Base-by-base conservation (phyloP, 805 yeast genomes). In the Saccharomyces mikatae region DNA sequence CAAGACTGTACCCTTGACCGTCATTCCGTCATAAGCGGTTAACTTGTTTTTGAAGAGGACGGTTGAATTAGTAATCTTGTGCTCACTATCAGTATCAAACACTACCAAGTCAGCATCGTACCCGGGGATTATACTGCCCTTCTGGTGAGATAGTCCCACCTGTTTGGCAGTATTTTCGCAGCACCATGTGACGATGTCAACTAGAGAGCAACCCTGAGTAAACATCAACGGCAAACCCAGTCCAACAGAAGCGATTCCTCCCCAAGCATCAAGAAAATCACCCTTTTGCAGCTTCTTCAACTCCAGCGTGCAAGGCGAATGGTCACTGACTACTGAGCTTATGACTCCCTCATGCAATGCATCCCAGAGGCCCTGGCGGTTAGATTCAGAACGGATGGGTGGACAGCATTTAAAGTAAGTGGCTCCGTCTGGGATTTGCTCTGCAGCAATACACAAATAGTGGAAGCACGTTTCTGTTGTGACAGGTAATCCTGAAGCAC, bases 391-490 rank as follows among this genome's bases (percentile, higher is more conserved):
- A 57, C 98, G 76, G 60, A 91, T 91, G 1, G 98, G 98, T 1
- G 98, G 98, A 69, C 97, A 92, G 67, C 97, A 92, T 71, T 91
- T 91, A 78, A 79, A 89, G 64, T 85, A 88, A 4, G 97, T 91
- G 13, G 85, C 82, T 52, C 88, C 81, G 62, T 83, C 79, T 21
- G 89, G 84, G 53, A 91, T 89, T 26, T 76, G 75, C 65, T 91
- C 97, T 2, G 96, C 87, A 2, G 79, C 76, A 47, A 91, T 75
- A 2, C 92, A 79, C 52, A 91, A 75, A 69, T 91, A 91, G 68
- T 91, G 98, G 80, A 90, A 91, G 69, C 98, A 91, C 0, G 98
- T 92, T 69, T 91, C 98, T 1, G 90, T 96, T 0, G 94, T 75
- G 51, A 91, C 76, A 31, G 87, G 88, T 49, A 86, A 70, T 0